Conservation (phyloP, 305 asterid genomes). For the Ajuga reptans region DNA sequence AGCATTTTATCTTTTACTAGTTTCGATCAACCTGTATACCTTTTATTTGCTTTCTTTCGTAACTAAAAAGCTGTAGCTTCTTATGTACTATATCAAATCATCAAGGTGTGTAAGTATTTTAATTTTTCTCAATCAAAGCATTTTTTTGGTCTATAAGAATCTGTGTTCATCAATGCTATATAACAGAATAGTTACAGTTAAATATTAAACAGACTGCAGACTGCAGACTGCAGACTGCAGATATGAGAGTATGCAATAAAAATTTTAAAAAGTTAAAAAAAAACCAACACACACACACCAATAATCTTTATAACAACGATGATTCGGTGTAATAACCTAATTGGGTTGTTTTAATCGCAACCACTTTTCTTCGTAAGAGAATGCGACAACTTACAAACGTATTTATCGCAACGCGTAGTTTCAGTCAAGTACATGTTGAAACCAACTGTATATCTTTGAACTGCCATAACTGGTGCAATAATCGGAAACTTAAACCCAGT, state of each 20-base stretch:
- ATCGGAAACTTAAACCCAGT: background rate
- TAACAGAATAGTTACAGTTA: too few relatives aligned
- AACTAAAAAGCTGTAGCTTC: background rate
- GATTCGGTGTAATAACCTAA: background rate
- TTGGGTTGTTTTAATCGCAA: background rate
- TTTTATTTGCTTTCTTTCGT: background rate
- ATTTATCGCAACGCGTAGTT: background rate
- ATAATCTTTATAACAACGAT: too few relatives aligned
- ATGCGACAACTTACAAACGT: background rate
- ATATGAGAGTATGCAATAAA: background rate
- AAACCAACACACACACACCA: too few relatives aligned
- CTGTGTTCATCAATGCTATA: background rate
- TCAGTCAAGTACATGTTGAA: background rate
- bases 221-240: background rate
- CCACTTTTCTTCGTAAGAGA: background rate
- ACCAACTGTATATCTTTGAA: background rate
- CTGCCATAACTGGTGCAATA: background rate
- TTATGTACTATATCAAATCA: background rate
- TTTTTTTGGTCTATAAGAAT: background rate
- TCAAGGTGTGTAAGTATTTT: background rate
- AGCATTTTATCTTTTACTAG: background rate
- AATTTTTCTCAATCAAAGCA: conserved; percentile 4
- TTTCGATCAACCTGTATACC: background rate
- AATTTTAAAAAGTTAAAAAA: too few relatives aligned
- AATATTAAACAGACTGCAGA: too few relatives aligned